Conservation (phyloP, 2,329 filamentous ascomycete genomes). For the Trichophyton verrucosum region DNA sequence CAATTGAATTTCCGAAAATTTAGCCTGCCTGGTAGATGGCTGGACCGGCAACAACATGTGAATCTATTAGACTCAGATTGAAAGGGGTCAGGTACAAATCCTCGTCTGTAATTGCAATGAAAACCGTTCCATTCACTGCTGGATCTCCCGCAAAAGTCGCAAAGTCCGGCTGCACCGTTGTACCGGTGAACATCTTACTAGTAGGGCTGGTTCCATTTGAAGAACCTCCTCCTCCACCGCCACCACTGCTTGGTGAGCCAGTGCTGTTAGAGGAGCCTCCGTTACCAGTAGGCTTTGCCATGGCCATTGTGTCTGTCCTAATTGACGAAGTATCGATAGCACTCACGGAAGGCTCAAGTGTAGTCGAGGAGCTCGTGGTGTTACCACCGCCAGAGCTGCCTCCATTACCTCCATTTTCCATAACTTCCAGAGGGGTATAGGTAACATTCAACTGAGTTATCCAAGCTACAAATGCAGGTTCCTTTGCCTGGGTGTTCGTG, state of each 20-base stretch:
- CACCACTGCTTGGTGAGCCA: not conserved
- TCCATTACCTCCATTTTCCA: conserved; percentile 7
- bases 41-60: conserved; percentile 58
- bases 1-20: not conserved
- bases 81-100: conserved; percentile 61
- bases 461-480: conserved; percentile 60
- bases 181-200: not conserved
- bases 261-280: not conserved
- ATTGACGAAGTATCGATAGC: not conserved
- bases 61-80: conserved; percentile 61
- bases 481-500: conserved; percentile 46
- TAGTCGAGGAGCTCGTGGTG: not conserved
- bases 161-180: conserved; percentile 49
- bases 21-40: conserved; percentile 68
- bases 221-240: not conserved
- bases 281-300: not conserved
- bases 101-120: conserved; percentile 60
- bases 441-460: conserved; percentile 66
- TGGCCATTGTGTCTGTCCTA: not conserved
- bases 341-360: not conserved
- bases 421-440: conserved; percentile 43
- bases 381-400: not conserved
- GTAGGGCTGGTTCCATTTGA: not conserved
- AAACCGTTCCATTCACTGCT: conserved; percentile 65
- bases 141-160: conserved; percentile 57